Percentiles rank a stretch among this genome's conserved stretches.
Conservation (phyloP, 2,329 filamentous ascomycete species). For the Trichoderma polysporum region DNA sequence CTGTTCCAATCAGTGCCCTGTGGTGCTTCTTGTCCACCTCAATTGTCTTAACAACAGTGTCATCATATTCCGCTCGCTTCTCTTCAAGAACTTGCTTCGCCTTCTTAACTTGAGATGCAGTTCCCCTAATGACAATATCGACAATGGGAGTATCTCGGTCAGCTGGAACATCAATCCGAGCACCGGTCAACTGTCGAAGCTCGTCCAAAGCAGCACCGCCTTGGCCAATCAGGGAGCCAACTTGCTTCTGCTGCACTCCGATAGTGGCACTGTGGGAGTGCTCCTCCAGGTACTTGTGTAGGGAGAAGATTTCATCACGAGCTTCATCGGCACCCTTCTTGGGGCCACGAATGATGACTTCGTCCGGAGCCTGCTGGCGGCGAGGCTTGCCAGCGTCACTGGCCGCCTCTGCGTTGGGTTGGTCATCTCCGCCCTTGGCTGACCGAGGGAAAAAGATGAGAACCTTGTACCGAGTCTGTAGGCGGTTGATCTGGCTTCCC, state of each 20-base stretch:
- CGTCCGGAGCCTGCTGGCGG: constrained; percentile 76
- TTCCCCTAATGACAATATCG: constrained; percentile 89
- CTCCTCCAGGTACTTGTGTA: constrained; percentile 87
- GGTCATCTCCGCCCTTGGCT: constrained; percentile 67
- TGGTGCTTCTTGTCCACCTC: constrained; percentile 96
- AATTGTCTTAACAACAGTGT: constrained; percentile 80
- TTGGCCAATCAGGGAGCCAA: constrained; percentile 91
- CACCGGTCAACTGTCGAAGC: constrained; percentile 78
- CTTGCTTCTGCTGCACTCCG: constrained; percentile 83
- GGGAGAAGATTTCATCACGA: constrained; percentile 83
- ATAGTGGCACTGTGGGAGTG: constrained; percentile 79
- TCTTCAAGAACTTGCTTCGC: constrained; percentile 89
- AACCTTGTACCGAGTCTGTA: constrained; percentile 91
- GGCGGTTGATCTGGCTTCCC: constrained; percentile 83
- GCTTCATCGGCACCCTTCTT: constrained; percentile 91
- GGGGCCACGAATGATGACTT: constrained; percentile 87
- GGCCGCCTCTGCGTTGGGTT: constrained; percentile 65
- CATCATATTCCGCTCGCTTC: constrained; percentile 82
- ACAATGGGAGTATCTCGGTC: constrained; percentile 72
- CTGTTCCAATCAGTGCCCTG: constrained; percentile 80
- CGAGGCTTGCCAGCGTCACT: constrained; percentile 66
- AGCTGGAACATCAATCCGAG: constrained; percentile 87
- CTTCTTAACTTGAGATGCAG: constrained; percentile 83
- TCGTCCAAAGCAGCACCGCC: constrained; percentile 89
- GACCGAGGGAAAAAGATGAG: constrained; percentile 87